Percentiles rank a stretch among this genome's conserved stretches.
Evolutionary conservation across 2,329 filamentous ascomycete genomes (phyloP).

Genomic region (Paramyrothecium sp.): DNA sequence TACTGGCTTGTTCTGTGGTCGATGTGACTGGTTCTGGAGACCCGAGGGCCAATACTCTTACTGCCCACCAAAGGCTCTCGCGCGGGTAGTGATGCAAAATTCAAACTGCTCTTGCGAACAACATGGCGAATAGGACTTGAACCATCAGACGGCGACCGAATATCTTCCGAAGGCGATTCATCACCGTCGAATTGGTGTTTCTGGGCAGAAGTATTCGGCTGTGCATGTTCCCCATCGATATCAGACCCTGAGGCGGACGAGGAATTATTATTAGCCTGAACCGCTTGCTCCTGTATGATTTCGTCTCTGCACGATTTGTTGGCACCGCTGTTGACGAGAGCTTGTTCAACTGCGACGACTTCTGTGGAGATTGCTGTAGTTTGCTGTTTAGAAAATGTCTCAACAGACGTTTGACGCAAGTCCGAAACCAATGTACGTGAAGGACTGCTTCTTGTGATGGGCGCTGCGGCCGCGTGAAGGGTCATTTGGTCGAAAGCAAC

Average conservation of each 20-base stretch:
- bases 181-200: slow-evolving; percentile 6
- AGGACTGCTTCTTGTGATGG: slow-evolving; percentile 17
- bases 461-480: slow-evolving; percentile 10
- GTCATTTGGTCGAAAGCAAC: slow-evolving; percentile 12
- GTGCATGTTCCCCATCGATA: slow-evolving; percentile 1
- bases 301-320: too few relatives aligned
- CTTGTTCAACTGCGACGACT: not conserved
- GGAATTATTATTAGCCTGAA: too few relatives aligned
- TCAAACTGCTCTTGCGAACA: slow-evolving; percentile 90
- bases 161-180: slow-evolving; percentile 36
- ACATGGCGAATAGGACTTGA: slow-evolving; percentile 75
- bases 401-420: slow-evolving; percentile 36
- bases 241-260: too few relatives aligned
- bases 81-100: slow-evolving; percentile 88
- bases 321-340: not conserved
- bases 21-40: slow-evolving; percentile 75
- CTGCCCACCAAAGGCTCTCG: slow-evolving; percentile 83
- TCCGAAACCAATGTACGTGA: slow-evolving; percentile 24
- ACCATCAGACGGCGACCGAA: slow-evolving; percentile 62
- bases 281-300: too few relatives aligned
- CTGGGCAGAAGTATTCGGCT: not conserved
- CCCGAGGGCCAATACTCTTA: slow-evolving; percentile 74
- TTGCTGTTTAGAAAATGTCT: slow-evolving; percentile 20
- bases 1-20: slow-evolving; percentile 76
- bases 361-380: not conserved